These are phyloP conservation scores for Debaryomyces maramus DNA, from an alignment of 805 yeast species.

Conservation along the genomic window DNA sequence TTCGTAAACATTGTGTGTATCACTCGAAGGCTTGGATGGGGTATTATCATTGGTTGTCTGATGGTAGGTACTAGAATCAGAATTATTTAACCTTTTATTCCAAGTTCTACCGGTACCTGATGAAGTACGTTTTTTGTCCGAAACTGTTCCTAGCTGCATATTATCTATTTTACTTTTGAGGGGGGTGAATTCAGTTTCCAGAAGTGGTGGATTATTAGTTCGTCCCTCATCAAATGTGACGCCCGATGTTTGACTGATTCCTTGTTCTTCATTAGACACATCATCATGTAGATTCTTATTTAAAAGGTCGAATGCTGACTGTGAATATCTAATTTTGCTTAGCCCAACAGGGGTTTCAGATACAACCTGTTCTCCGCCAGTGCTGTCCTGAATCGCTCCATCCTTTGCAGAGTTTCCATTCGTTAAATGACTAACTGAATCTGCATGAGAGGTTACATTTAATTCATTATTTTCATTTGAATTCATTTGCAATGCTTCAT, in stretches of 20 bases:
- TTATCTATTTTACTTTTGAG: slow-evolving; percentile 18
- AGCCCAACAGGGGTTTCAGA: neutral
- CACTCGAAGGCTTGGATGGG: neutral
- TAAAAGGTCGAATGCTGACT: slow-evolving; percentile 19
- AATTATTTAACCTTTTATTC: slow-evolving; percentile 9
- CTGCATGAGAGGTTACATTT: no score
- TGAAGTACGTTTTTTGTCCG: slow-evolving; percentile 9
- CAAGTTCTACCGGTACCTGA: slow-evolving; percentile 6
- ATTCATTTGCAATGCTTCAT: no score
- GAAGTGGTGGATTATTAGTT: no score
- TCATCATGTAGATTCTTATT: slow-evolving; percentile 3
- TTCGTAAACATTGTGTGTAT: neutral
- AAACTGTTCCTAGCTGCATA: slow-evolving; percentile 16
- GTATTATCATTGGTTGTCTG: neutral
- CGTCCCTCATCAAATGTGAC: no score
- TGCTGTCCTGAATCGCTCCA: no score
- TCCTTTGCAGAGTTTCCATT: no score
- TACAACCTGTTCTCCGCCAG: no score
- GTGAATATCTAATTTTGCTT: slow-evolving; percentile 11
- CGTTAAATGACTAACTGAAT: no score
- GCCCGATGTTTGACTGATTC: no score
- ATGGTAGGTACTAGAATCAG: no score
- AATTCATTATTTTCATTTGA: no score
- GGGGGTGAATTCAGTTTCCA: slow-evolving; percentile 15
- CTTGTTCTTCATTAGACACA: slow-evolving; percentile 11